These are phyloP conservation scores for Fusarium sp. DNA, from an alignment of 2,329 filamentous ascomycete genomes.

Conservation along the genomic window DNA sequence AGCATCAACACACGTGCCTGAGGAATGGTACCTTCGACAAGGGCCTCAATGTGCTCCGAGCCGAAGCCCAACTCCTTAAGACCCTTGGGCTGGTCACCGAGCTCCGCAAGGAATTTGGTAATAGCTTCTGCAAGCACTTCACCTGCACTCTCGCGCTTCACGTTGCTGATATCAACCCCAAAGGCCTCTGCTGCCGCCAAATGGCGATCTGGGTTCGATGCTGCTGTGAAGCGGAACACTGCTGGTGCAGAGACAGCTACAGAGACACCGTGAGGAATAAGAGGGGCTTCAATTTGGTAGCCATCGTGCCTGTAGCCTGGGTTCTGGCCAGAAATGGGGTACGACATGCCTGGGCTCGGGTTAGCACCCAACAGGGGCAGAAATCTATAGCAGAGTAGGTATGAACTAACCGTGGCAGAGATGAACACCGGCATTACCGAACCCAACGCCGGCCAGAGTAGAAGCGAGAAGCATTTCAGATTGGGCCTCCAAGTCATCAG, in stretches of 20 bases:
- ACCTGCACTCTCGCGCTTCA: constrained; percentile 89
- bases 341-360: constrained; percentile 78
- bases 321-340: constrained; percentile 96
- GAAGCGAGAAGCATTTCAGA: constrained; percentile 95
- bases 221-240: constrained; percentile 91
- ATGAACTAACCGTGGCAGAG: constrained; percentile 65
- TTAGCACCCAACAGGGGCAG: constrained; percentile 14
- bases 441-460: constrained; percentile 93
- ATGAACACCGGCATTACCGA: constrained; percentile 97
- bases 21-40: constrained; percentile 95
- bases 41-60: constrained; percentile 75
- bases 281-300: constrained; percentile 78
- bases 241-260: constrained; percentile 94
- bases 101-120: constrained; percentile 77
- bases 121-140: constrained; percentile 88
- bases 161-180: constrained; percentile 86
- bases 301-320: constrained; percentile 86
- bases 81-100: constrained; percentile 92
- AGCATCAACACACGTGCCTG: constrained; percentile 91
- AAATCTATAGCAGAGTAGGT: neutral
- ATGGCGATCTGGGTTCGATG: constrained; percentile 93
- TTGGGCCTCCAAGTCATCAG: constrained; percentile 92
- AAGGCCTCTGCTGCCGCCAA: constrained; percentile 89
- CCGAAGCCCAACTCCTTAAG: constrained; percentile 85
- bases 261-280: constrained; percentile 96